Conservation (phyloP, 1,284 basidiomycete genomes). For the Megacollybia platyphylla region DNA sequence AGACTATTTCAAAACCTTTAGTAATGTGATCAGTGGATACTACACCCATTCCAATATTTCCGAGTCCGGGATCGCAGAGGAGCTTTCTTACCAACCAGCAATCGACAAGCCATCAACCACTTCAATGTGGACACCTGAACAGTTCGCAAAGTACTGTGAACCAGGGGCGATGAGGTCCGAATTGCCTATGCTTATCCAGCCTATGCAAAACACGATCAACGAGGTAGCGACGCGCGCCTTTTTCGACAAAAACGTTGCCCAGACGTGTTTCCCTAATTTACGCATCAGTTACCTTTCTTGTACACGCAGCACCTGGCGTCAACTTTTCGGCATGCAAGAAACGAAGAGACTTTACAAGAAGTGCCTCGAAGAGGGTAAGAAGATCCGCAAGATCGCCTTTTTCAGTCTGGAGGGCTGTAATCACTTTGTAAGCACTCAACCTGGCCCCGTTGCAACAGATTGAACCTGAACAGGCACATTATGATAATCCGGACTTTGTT, state of each 20-base stretch:
- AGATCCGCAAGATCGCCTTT: neutral
- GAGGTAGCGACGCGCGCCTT: slow-evolving; percentile 11
- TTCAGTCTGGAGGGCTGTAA: neutral
- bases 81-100: too few relatives aligned
- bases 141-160: slow-evolving; percentile 11
- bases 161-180: slow-evolving; percentile 5
- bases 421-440: neutral
- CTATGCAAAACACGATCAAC: slow-evolving; percentile 11
- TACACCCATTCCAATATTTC: slow-evolving; percentile 12
- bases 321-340: slow-evolving; percentile 14
- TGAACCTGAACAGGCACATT: neutral
- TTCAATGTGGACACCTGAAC: slow-evolving; percentile 12
- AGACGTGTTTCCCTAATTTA: slow-evolving; percentile 12
- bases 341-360: slow-evolving; percentile 11
- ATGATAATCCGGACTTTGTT: neutral
- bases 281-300: slow-evolving; percentile 12
- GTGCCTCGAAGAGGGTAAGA: neutral
- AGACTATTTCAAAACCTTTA: slow-evolving; percentile 12
- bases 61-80: neutral
- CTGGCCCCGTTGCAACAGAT: neutral
- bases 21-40: slow-evolving; percentile 16
- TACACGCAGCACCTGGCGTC: slow-evolving; percentile 11
- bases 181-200: neutral
- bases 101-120: slow-evolving; percentile 7
- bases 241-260: slow-evolving; percentile 11